Evolutionary conservation across 169 alveolate genomes (phyloP).

Genomic region (Eimeria necatrix): DNA sequence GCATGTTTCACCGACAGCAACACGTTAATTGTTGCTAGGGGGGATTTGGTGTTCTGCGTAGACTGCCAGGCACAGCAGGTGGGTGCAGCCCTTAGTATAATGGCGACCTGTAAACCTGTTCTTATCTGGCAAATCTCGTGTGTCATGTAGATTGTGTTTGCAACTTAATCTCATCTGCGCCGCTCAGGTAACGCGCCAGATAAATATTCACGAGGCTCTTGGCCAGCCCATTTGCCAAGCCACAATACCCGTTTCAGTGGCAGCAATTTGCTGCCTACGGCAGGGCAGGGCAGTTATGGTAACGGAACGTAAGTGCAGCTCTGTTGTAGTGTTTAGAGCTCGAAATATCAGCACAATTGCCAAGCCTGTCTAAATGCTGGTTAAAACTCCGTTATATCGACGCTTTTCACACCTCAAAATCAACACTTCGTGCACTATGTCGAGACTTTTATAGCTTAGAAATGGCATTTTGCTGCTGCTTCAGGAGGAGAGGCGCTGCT

Average conservation of each 20-base stretch:
- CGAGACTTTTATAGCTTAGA: no score
- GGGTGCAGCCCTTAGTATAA: background rate
- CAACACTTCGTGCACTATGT: no score
- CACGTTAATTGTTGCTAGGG: slow-evolving; percentile 19
- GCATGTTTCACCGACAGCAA: slow-evolving; percentile 8
- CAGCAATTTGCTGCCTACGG: slow-evolving; percentile 50
- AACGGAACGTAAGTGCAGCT: slow-evolving; percentile 26
- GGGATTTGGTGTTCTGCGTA: background rate
- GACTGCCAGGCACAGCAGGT: slow-evolving; percentile 66
- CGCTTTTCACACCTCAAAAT: no score
- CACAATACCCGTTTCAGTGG: background rate
- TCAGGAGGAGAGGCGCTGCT: slow-evolving; percentile 62
- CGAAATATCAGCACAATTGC: no score
- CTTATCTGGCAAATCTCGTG: no score
- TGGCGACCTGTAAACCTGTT: no score
- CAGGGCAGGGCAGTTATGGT: slow-evolving; percentile 19
- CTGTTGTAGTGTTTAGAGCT: background rate
- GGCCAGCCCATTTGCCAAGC: background rate
- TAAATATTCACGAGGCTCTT: background rate
- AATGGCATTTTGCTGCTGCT: background rate
- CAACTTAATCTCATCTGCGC: no score
- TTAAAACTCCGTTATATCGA: no score
- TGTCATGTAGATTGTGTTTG: no score
- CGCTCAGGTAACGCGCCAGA: slow-evolving; percentile 41
- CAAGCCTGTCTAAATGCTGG: no score